Percentiles rank a stretch among this genome's conserved stretches.
phyloP scores from a whole-genome alignment of 1,139 yeast species.

The Lodderomyces parapsilosis region DNA sequence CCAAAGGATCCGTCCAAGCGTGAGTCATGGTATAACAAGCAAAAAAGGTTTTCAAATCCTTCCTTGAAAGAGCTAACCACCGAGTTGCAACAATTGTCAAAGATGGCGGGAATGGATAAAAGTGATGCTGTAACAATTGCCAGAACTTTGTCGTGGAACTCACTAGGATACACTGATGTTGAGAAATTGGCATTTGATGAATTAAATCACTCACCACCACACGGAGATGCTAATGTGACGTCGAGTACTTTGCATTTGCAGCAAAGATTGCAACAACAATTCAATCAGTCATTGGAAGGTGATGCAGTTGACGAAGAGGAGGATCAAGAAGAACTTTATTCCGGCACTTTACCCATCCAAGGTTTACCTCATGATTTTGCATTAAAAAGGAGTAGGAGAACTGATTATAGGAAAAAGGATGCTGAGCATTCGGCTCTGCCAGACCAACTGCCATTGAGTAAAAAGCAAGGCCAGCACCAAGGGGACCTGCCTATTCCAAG shows the following conservation, averaged over 20 bases:
- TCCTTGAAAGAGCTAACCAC: slow-evolving; percentile 66
- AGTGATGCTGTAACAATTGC: slow-evolving; percentile 76
- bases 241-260: slow-evolving; percentile 15
- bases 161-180: slow-evolving; percentile 56
- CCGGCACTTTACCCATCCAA: not conserved
- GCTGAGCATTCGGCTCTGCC: slow-evolving; percentile 1
- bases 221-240: slow-evolving; percentile 7
- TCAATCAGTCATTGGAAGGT: slow-evolving; percentile 12
- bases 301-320: not conserved
- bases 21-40: slow-evolving; percentile 15
- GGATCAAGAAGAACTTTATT: not conserved
- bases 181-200: slow-evolving; percentile 49
- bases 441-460: slow-evolving; percentile 2
- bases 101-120: slow-evolving; percentile 70
- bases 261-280: slow-evolving; percentile 18
- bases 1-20: slow-evolving; percentile 12
- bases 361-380: slow-evolving; percentile 19
- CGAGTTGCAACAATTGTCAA: slow-evolving; percentile 65
- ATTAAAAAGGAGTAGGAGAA: slow-evolving; percentile 40
- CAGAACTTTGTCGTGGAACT: slow-evolving; percentile 61
- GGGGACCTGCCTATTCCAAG: slow-evolving; percentile 6
- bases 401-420: slow-evolving; percentile 36
- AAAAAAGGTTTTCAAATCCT: slow-evolving; percentile 40
- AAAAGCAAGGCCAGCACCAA: slow-evolving; percentile 6
- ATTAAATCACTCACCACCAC: slow-evolving; percentile 15